Percentiles rank a stretch among this genome's conserved stretches.
Evolutionary conservation across 1,284 basidiomycete species (phyloP).

Genomic region (Puccinia novopanici): DNA sequence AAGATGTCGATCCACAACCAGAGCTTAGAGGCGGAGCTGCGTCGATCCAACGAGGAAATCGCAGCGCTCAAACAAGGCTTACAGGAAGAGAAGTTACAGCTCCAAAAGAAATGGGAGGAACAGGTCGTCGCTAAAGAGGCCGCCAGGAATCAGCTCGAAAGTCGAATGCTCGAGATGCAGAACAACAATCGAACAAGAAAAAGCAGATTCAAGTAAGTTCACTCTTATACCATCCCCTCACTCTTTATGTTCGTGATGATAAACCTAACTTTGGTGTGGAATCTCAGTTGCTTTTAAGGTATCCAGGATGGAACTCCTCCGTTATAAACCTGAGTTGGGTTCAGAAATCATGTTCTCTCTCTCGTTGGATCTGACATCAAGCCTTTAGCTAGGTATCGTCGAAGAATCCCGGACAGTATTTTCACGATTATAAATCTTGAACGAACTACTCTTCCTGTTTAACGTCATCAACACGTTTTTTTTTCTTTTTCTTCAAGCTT

Average conservation of each 20-base stretch:
- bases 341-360: background rate
- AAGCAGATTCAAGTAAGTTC: constrained; percentile 42
- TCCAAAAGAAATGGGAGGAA: constrained; percentile 76
- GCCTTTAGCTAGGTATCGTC: background rate
- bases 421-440: background rate
- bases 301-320: too few relatives aligned
- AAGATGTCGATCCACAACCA: constrained; percentile 69
- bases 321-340: background rate
- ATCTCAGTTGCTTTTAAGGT: constrained; percentile 9
- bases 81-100: constrained; percentile 77
- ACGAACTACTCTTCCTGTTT: background rate
- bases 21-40: constrained; percentile 65
- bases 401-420: background rate
- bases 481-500: background rate
- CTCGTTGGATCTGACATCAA: background rate
- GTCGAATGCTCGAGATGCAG: constrained; percentile 76
- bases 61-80: constrained; percentile 74
- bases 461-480: background rate
- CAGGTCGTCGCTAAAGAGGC: constrained; percentile 79
- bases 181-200: constrained; percentile 59
- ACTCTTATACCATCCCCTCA: background rate
- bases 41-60: constrained; percentile 74
- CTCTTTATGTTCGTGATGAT: background rate
- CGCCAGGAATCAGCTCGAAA: constrained; percentile 76
- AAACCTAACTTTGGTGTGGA: background rate